Conservation (phyloP, 495 filamentous ascomycete species). For the Penicillium malachiteum region DNA sequence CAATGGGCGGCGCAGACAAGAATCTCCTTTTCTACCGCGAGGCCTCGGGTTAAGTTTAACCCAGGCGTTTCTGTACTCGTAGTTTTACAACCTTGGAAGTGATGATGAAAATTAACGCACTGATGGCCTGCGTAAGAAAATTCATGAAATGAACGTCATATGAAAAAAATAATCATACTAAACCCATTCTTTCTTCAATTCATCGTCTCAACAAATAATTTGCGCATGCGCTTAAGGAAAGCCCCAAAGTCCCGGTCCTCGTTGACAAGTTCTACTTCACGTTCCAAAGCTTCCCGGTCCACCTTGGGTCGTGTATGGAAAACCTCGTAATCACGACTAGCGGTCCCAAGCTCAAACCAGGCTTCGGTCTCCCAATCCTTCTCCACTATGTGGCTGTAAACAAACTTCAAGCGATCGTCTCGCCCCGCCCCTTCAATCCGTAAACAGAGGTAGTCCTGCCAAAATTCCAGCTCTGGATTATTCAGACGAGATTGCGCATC, state of each 20-base stretch:
- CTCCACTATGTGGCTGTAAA: conserved; percentile 81
- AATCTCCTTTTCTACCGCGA: conserved; percentile 90
- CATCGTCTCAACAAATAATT: conserved; percentile 66
- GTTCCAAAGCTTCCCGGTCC: conserved; percentile 68
- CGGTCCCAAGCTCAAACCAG: conserved; percentile 87
- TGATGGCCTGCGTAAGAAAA: neutral
- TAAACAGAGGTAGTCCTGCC: conserved; percentile 86
- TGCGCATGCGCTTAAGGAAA: conserved; percentile 90
- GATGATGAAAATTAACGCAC: too few relatives aligned
- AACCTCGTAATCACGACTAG: conserved; percentile 79
- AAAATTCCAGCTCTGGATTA: conserved; percentile 89
- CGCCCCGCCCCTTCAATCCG: conserved; percentile 85
- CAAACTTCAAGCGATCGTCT: conserved; percentile 84
- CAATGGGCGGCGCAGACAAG: conserved; percentile 74
- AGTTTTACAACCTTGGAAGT: too few relatives aligned
- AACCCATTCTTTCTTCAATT: conserved; percentile 33
- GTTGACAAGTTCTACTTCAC: conserved; percentile 69
- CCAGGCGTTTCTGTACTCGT: neutral
- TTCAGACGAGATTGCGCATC: conserved; percentile 82
- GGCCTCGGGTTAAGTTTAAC: conserved; percentile 66
- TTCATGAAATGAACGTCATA: conserved; percentile 18
- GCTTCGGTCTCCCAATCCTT: conserved; percentile 85
- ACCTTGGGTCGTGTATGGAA: conserved; percentile 75
- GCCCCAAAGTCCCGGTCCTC: conserved; percentile 77
- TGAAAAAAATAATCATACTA: conserved; percentile 5